A percentile compares a stretch with the other conserved stretches of the same genome.
phyloP scores from a whole-genome alignment of 2,329 filamentous ascomycete species.

The Curvularia sp. region DNA sequence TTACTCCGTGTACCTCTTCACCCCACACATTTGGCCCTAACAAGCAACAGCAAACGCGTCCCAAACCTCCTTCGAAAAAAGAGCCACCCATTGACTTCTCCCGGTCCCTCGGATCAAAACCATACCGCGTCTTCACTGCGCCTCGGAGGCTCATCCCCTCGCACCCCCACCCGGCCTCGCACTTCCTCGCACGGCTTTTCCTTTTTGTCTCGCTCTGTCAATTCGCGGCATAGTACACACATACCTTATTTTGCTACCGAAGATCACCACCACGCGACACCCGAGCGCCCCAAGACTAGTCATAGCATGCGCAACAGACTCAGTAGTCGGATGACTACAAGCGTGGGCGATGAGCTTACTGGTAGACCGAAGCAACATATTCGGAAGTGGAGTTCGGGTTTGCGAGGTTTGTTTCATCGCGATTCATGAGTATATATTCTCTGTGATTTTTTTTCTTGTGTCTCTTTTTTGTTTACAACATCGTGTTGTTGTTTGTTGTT shows the following conservation, averaged over 20 bases:
- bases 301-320: conserved; percentile 6
- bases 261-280: background rate
- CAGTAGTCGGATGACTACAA: conserved; percentile 16
- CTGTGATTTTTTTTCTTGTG: background rate
- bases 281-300: conserved; percentile 26
- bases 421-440: background rate
- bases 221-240: conserved; percentile 6
- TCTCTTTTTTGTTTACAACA: background rate
- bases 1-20: too few species aligned
- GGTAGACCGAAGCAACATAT: conserved; percentile 16
- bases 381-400: conserved; percentile 32
- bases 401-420: conserved; percentile 31
- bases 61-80: conserved; percentile 22
- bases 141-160: conserved; percentile 5
- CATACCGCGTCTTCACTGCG: conserved; percentile 1
- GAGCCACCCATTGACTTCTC: conserved; percentile 16
- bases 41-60: conserved; percentile 14
- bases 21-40: background rate
- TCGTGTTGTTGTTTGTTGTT: background rate
- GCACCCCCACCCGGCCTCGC: conserved; percentile 13
- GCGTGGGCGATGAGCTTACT: conserved; percentile 8
- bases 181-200: conserved; percentile 2
- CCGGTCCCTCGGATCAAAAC: background rate
- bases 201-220: conserved; percentile 6
- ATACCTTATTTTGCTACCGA: conserved; percentile 1